Evolutionary conservation across 2,329 filamentous ascomycete species (phyloP).

Genomic region (Aspergillus ochraceoroseus): DNA sequence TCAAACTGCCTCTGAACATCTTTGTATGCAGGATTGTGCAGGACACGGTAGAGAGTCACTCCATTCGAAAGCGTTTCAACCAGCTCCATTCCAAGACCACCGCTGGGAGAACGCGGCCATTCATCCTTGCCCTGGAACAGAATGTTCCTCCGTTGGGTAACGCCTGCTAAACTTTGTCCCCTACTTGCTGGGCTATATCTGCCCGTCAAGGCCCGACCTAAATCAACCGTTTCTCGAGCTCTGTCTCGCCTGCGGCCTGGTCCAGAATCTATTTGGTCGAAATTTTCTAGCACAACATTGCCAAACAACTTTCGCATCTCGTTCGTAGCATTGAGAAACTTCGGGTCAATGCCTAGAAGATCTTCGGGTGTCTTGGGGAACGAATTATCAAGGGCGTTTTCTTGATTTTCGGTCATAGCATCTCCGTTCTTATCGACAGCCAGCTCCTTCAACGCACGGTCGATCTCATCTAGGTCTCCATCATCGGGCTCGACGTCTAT

Average conservation of each 20-base stretch:
- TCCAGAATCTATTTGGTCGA: slow-evolving; percentile 47
- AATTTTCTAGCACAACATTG: slow-evolving; percentile 56
- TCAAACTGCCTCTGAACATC: slow-evolving; percentile 72
- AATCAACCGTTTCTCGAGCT: slow-evolving; percentile 45
- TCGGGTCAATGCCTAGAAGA: slow-evolving; percentile 59
- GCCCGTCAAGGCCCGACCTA: slow-evolving; percentile 54
- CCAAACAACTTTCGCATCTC: slow-evolving; percentile 82
- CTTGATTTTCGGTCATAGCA: slow-evolving; percentile 29
- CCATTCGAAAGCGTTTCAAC: slow-evolving; percentile 54
- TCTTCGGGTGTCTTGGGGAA: slow-evolving; percentile 44
- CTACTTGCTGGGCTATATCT: slow-evolving; percentile 52
- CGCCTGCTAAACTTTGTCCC: slow-evolving; percentile 61
- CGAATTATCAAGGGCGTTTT: slow-evolving; percentile 32
- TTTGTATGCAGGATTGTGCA: slow-evolving; percentile 70
- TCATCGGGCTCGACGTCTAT: slow-evolving; percentile 26
- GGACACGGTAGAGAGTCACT: slow-evolving; percentile 68
- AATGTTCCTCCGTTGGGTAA: slow-evolving; percentile 70
- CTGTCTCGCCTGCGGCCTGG: slow-evolving; percentile 53
- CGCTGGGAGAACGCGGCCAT: slow-evolving; percentile 74
- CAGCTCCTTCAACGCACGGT: slow-evolving; percentile 58
- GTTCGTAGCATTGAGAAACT: slow-evolving; percentile 77
- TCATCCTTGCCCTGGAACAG: slow-evolving; percentile 83
- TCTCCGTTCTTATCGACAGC: slow-evolving; percentile 40
- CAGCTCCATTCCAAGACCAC: slow-evolving; percentile 77
- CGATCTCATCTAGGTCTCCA: slow-evolving; percentile 58